These are phyloP conservation scores for Rhodomyrtus psidioides DNA, from an alignment of 441 rosid species.

Conservation along the genomic window DNA sequence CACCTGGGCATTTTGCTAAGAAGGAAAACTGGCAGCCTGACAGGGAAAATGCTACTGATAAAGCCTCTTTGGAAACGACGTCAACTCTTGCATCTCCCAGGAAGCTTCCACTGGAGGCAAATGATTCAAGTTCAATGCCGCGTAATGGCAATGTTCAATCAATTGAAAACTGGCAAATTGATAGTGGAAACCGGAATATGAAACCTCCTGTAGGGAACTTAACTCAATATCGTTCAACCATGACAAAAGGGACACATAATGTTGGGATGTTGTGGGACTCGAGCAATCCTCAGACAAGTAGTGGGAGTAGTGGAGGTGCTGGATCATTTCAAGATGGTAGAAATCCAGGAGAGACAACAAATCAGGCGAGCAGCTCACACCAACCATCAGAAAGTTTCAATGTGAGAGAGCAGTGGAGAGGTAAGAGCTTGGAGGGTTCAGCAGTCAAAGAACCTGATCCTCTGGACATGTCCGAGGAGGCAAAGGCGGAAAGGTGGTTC, in stretches of 20 bases:
- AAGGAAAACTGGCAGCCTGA: constrained; percentile 30
- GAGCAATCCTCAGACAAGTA: not conserved
- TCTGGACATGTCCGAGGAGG: constrained; percentile 97
- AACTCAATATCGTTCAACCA: constrained; percentile 1
- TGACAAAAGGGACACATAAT: constrained; percentile 1
- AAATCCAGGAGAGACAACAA: not conserved
- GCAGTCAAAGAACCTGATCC: constrained; percentile 74
- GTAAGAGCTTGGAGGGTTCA: constrained; percentile 90
- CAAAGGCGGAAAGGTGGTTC: constrained; percentile 96
- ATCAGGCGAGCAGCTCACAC: constrained; percentile 1
- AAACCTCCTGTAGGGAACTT: constrained; percentile 4
- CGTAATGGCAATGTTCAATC: constrained; percentile 4
- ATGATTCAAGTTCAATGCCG: not conserved
- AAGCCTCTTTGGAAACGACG: constrained; percentile 4
- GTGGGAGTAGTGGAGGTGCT: not conserved
- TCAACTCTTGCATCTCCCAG: constrained; percentile 15
- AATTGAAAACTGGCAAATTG: constrained; percentile 6
- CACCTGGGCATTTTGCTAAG: constrained; percentile 64
- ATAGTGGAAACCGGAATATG: constrained; percentile 12
- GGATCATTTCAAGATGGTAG: not conserved
- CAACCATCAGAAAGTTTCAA: constrained; percentile 18
- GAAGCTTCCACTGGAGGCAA: not conserved
- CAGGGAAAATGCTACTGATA: constrained; percentile 7
- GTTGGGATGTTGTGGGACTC: constrained; percentile 6
- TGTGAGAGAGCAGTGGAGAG: constrained; percentile 33